A percentile compares a stretch with the other conserved stretches of the same genome.
These are phyloP conservation scores for Cladosporium sp. DNA, from an alignment of 2,329 filamentous ascomycete genomes.

Conservation along the genomic window DNA sequence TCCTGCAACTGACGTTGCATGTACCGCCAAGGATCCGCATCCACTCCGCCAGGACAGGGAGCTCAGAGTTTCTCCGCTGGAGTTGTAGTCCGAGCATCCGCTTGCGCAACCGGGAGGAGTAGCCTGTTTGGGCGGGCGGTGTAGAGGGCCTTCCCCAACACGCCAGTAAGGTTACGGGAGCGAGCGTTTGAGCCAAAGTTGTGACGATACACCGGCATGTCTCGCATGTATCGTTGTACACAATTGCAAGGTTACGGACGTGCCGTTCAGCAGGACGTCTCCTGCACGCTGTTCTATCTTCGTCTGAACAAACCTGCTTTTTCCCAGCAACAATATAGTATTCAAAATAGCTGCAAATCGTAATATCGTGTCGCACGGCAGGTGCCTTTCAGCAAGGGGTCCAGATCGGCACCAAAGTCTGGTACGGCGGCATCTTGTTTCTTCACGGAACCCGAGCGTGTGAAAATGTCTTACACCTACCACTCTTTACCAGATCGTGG, in stretches of 20 bases:
- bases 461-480: background rate
- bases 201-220: background rate
- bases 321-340: no score
- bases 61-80: background rate
- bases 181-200: background rate
- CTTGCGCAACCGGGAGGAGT: background rate
- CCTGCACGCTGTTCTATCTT: constrained; percentile 4
- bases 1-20: constrained; percentile 8
- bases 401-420: background rate
- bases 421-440: background rate
- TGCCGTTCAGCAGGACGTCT: background rate
- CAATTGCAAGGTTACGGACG: background rate
- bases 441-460: background rate
- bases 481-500: background rate
- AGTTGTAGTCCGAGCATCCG: no score
- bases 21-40: background rate
- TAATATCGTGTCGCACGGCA: background rate
- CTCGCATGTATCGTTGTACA: background rate
- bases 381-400: background rate
- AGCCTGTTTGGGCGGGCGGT: constrained; percentile 3
- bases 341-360: background rate
- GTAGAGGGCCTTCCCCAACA: background rate
- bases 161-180: background rate
- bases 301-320: background rate
- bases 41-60: no score